Evolutionary conservation across 805 yeast species (phyloP).

Genomic region (Candida verbasci): DNA sequence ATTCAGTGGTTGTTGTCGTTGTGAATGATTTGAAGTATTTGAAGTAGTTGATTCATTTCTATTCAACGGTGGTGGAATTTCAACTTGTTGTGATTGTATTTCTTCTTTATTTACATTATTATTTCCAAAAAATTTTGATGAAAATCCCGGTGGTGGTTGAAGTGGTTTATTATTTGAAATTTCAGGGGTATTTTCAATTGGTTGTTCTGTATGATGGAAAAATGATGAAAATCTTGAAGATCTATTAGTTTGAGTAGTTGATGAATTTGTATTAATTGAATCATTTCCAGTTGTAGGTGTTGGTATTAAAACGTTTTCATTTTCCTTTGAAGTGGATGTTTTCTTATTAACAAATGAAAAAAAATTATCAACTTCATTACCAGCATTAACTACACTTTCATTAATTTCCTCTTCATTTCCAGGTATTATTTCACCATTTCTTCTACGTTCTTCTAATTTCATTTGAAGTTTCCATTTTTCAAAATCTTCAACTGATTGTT

Average conservation of each 20-base stretch:
- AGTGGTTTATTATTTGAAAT: conserved; percentile 5
- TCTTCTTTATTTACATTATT: neutral
- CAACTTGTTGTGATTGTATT: neutral
- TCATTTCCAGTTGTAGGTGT: conserved; percentile 1
- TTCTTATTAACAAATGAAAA: conserved; percentile 33
- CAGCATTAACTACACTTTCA: conserved; percentile 13
- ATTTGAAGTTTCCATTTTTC: conserved; percentile 55
- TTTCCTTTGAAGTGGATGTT: conserved; percentile 30
- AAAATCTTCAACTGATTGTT: conserved; percentile 53
- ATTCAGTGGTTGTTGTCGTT: conserved; percentile 13
- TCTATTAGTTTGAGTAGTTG: conserved; percentile 13
- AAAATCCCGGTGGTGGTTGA: conserved; percentile 11
- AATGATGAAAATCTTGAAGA: conserved; percentile 37
- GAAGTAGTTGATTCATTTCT: conserved; percentile 4
- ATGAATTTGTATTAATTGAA: neutral
- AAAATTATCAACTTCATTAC: conserved; percentile 41
- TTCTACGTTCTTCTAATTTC: conserved; percentile 46
- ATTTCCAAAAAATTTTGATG: conserved; percentile 7
- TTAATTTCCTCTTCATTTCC: conserved; percentile 10
- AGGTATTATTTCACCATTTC: conserved; percentile 35
- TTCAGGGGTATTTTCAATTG: neutral
- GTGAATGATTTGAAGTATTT: conserved; percentile 6
- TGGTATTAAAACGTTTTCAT: conserved; percentile 5
- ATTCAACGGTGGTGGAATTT: conserved; percentile 1
- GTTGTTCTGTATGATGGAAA: conserved; percentile 13